Percentiles rank a stretch among this genome's conserved stretches.
Evolutionary conservation across 1,139 yeast species (phyloP).

Genomic region (Saccharomyces hybrid): DNA sequence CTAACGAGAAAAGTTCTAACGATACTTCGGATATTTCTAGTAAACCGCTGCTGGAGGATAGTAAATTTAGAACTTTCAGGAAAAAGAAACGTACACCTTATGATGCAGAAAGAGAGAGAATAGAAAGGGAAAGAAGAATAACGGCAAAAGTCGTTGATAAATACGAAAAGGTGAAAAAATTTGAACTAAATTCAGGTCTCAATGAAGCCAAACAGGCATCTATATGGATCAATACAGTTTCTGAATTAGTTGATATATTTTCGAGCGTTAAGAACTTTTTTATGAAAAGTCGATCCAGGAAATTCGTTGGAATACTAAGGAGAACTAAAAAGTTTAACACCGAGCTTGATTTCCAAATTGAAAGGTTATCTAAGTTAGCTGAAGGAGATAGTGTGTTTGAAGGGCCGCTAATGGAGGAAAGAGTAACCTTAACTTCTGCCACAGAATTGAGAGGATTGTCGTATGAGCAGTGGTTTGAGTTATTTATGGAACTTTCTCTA

Average conservation of each 20-base stretch:
- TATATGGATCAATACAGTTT: slow-evolving; percentile 80
- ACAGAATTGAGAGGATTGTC: slow-evolving; percentile 64
- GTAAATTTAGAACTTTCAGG: slow-evolving; percentile 26
- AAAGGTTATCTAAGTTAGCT: slow-evolving; percentile 56
- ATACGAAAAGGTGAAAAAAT: slow-evolving; percentile 52
- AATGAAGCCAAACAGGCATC: slow-evolving; percentile 58
- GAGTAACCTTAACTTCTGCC: slow-evolving; percentile 36
- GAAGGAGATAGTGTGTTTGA: slow-evolving; percentile 46
- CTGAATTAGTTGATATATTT: slow-evolving; percentile 76
- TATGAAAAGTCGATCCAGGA: slow-evolving; percentile 62
- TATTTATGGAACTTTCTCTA: slow-evolving; percentile 73
- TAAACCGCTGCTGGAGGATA: slow-evolving; percentile 35
- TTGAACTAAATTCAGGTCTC: slow-evolving; percentile 45
- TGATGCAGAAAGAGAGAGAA: slow-evolving; percentile 50
- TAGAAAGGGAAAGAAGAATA: slow-evolving; percentile 52
- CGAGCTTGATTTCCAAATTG: slow-evolving; percentile 65
- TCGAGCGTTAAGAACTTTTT: slow-evolving; percentile 70
- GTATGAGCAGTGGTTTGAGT: slow-evolving; percentile 76
- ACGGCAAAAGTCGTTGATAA: slow-evolving; percentile 56
- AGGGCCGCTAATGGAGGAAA: slow-evolving; percentile 34
- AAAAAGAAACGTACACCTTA: slow-evolving; percentile 32
- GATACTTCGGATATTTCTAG: slow-evolving; percentile 15
- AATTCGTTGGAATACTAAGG: slow-evolving; percentile 59
- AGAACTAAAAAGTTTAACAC: slow-evolving; percentile 54
- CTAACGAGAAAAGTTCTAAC: slow-evolving; percentile 10